Percentiles rank a stretch among this genome's conserved stretches.
These are phyloP conservation scores for Aechmea fasciata DNA, from an alignment of 176 grass and related monocot species.

Conservation along the genomic window DNA sequence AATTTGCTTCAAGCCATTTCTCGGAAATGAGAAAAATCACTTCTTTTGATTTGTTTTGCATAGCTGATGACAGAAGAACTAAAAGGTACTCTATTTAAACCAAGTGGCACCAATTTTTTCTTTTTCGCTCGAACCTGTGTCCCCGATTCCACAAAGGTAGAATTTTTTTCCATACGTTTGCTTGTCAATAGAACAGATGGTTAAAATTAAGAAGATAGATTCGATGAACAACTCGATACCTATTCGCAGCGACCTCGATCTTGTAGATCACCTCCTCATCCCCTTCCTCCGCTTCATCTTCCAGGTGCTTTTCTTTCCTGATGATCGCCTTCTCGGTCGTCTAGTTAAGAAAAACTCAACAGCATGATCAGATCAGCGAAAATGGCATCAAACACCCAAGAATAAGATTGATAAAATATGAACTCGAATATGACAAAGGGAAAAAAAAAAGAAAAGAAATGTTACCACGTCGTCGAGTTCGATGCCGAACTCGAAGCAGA, in stretches of 20 bases:
- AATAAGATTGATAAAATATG: no score
- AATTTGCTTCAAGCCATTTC: no score
- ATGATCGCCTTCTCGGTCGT: conserved; percentile 93
- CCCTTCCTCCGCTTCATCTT: conserved; percentile 41
- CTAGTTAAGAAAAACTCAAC: conserved; percentile 17
- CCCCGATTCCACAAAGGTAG: no score
- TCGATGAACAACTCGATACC: conserved; percentile 20
- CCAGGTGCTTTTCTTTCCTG: conserved; percentile 80
- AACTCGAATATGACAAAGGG: not conserved
- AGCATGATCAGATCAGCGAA: not conserved
- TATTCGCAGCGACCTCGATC: conserved; percentile 82
- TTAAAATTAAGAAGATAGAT: not conserved
- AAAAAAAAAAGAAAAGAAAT: not conserved
- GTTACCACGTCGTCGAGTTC: conserved; percentile 92
- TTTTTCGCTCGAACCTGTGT: no score
- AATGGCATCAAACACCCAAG: not conserved
- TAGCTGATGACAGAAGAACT: no score
- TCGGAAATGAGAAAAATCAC: no score
- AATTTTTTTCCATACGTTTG: no score
- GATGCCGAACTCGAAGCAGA: conserved; percentile 95
- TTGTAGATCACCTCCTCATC: conserved; percentile 94
- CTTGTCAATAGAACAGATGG: no score
- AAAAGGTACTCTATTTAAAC: no score
- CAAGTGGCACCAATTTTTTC: no score
- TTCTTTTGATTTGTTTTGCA: no score